A percentile compares a stretch with the other conserved stretches of the same genome.
These are phyloP conservation scores for Gastrodia elata DNA, from an alignment of 106 monocot species.

Conservation along the genomic window DNA sequence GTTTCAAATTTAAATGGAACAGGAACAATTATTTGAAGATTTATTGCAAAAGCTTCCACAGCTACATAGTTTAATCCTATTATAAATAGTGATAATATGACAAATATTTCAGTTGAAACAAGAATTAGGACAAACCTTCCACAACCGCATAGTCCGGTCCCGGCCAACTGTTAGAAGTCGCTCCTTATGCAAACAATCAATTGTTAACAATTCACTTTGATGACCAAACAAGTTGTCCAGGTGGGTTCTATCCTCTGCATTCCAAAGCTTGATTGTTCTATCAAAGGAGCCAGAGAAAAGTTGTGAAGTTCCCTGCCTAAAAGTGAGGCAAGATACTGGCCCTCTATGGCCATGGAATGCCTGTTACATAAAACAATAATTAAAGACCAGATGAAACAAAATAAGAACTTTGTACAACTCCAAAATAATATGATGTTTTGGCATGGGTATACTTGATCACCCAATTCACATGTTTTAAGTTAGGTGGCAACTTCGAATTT, in stretches of 20 bases:
- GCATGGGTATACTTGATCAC: neutral
- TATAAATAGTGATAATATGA: neutral
- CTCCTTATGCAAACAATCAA: slow-evolving; percentile 82
- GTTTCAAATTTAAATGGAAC: too few relatives aligned
- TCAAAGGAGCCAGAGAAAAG: slow-evolving; percentile 95
- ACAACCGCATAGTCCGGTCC: slow-evolving; percentile 73
- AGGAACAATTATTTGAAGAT: too few relatives aligned
- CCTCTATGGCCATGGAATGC: slow-evolving; percentile 95
- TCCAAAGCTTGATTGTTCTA: slow-evolving; percentile 87
- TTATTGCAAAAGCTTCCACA: too few relatives aligned
- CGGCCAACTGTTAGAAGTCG: slow-evolving; percentile 69
- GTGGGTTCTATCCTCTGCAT: slow-evolving; percentile 84
- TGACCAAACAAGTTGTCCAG: slow-evolving; percentile 88
- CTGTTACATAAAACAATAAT: slow-evolving; percentile 23
- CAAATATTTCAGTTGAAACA: neutral
- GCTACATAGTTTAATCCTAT: too few relatives aligned
- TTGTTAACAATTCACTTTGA: slow-evolving; percentile 80
- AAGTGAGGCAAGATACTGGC: slow-evolving; percentile 75
- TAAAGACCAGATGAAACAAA: neutral
- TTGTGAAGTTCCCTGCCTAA: slow-evolving; percentile 73
- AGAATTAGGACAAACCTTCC: slow-evolving; percentile 47
- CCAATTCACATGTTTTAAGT: neutral
- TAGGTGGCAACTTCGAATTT: neutral
- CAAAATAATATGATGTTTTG: neutral
- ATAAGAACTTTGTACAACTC: neutral